A percentile compares a stretch with the other conserved stretches of the same genome.
phyloP scores from a whole-genome alignment of 352 stramenopile species.

The Globisporangium canariense region DNA sequence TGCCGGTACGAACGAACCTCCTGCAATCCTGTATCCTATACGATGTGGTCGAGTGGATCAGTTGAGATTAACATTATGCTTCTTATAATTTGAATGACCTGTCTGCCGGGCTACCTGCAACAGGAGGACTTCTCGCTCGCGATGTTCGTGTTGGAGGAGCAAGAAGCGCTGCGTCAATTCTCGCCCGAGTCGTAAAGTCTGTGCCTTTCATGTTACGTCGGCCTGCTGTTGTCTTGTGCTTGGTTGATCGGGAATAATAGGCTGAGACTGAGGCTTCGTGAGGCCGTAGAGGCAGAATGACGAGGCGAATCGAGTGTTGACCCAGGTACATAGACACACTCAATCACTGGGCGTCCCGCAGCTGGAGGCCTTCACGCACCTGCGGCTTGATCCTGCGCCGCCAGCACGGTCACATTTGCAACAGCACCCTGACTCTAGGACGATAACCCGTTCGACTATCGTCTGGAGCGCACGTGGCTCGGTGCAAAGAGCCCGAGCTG shows the following conservation, averaged over 20 bases:
- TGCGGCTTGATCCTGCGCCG: too few relatives aligned
- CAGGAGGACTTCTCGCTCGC: constrained; percentile 67
- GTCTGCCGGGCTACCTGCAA: not conserved
- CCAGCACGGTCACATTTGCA: not conserved
- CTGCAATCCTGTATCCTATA: not conserved
- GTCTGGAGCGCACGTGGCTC: constrained; percentile 10
- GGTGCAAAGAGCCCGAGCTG: constrained; percentile 53
- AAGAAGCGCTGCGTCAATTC: constrained; percentile 38
- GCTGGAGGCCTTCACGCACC: too few relatives aligned
- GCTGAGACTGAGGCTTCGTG: not conserved
- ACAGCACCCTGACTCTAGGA: not conserved
- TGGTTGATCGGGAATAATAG: not conserved
- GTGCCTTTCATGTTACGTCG: too few relatives aligned
- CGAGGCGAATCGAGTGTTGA: not conserved
- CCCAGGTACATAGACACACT: not conserved
- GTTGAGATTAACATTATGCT: not conserved
- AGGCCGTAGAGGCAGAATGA: too few relatives aligned
- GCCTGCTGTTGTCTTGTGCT: not conserved
- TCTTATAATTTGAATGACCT: not conserved
- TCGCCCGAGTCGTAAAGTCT: not conserved
- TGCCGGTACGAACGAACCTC: constrained; percentile 35
- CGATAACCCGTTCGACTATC: not conserved
- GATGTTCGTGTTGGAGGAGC: constrained; percentile 60
- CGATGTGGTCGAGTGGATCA: not conserved
- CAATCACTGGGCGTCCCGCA: too few relatives aligned